Evolutionary conservation across 352 stramenopile species (phyloP), one percentile per base, ranked within the genome.

Genomic region (Phytophthora hibernalis): DNA sequence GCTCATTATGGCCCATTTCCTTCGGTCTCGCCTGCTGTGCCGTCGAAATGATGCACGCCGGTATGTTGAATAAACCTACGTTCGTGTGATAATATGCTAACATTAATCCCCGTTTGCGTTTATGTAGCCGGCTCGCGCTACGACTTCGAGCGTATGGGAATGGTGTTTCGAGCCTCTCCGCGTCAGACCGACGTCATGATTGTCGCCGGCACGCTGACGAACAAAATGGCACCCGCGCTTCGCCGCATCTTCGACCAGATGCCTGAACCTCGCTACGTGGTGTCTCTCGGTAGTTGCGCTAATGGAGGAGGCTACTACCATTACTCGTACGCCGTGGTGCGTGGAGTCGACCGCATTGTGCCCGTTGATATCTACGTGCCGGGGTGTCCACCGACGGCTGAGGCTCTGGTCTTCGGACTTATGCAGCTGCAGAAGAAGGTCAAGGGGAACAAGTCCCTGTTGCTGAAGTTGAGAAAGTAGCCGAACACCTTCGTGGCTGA

Each of bases 351-450:
- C 82, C 91, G 97, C 59, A 93, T 99, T 43, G 83, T 99, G 43
- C 98, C 98, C 16, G 97, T 99, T 13, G 98, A 99, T 79, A 99
- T 99, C 72, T 99, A 99, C 76, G 97, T 99, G n/a, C 98, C 98
- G 1, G 98, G 98, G 10, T 99, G 98, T 70, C 98, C 98, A 53
- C 98, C 98, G 3, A 99, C 98, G 12, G 96, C 97, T 2, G 98
- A 99, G 76, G 98, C 96, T 20, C 79, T 99, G 45, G 78, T 99
- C 33, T 99, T 99, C 76, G 98, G 97, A 8, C 68, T 99, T 51
- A 85, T 99, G 61, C 97, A 99, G 83, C 85, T 99, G 50, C 97
- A 99, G 85, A 99, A 99, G 90, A 99, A 99, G 85, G 89, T 99
- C 62, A 99, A 99, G 81, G 91, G 85, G 61, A 99, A 99, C 87